phyloP scores from a whole-genome alignment of 108 stramenopile species.

The Cyclostephanos tholiformis region DNA sequence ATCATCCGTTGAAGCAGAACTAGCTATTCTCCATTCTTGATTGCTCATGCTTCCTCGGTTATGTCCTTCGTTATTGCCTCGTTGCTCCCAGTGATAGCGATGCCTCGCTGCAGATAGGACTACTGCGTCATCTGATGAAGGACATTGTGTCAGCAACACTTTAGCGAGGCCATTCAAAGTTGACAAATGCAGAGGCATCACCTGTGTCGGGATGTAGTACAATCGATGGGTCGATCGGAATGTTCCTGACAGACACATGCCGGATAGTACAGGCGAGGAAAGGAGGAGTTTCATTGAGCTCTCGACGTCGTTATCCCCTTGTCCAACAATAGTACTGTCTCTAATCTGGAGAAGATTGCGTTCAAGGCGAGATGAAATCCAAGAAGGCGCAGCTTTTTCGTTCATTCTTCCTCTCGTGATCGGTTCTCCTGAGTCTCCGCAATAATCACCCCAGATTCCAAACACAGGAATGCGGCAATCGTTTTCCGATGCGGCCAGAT shows the following conservation, averaged over 20 bases:
- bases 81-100: slow-evolving; percentile 35
- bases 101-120: slow-evolving; percentile 42
- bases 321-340: neutral
- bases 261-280: slow-evolving; percentile 35
- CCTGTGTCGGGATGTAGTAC: slow-evolving; percentile 30
- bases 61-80: neutral
- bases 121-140: slow-evolving; percentile 12
- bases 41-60: neutral
- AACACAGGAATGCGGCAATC: slow-evolving; percentile 75
- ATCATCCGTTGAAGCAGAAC: neutral
- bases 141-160: slow-evolving; percentile 39
- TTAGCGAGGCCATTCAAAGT: slow-evolving; percentile 46
- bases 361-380: slow-evolving; percentile 21
- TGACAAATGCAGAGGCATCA: slow-evolving; percentile 39
- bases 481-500: slow-evolving; percentile 63
- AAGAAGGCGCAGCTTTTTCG: slow-evolving; percentile 25
- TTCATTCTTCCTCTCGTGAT: neutral
- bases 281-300: slow-evolving; percentile 19
- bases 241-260: slow-evolving; percentile 21
- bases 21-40: slow-evolving; percentile 33
- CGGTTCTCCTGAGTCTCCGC: slow-evolving; percentile 16
- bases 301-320: slow-evolving; percentile 6
- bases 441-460: slow-evolving; percentile 78
- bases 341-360: slow-evolving; percentile 7
- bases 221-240: slow-evolving; percentile 45